Base-by-base conservation (phyloP, 1,284 basidiomycete species). In the Trametes sp. region DNA sequence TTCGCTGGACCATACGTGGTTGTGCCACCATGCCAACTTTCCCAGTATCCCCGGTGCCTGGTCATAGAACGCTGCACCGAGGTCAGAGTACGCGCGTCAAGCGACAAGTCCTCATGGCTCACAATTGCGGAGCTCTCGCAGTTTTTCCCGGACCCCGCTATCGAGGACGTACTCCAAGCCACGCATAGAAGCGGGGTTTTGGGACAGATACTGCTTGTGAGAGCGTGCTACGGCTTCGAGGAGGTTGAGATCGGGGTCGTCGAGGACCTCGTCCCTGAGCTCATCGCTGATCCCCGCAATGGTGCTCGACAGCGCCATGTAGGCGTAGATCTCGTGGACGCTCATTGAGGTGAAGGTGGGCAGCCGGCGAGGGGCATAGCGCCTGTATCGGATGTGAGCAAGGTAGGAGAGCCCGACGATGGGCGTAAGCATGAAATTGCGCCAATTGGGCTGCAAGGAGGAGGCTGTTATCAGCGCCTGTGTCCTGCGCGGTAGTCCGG, bases 1-100 rank as follows among this genome's bases (percentile, higher is more conserved):
- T 26, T 51, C 24, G 46, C 26, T 23, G n/a, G 35, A 21, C 56
- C 56, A 57, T 6, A 57, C 33, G 36, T 57, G 46, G 36, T 57
- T 51, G 38, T 50, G 33, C 35, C 55, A 50, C 45, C 55, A 57
- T 35, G 19, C 4, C 3, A 57, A 24, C 26, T 48, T 56, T 10
- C 33, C 31, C 29, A 13, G 14, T 21, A 29, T 4, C 24, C 33
- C 26, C 8, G 29, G 23, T 10, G 28, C 16, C n/a, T 14, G 21
- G 31, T 1, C 44, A 26, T 56, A 35, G n/a, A 11, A 5, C 9
- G n/a, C n/a, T 23, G 11, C n/a, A n/a, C n/a, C 19, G 9, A 52
- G 3, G 19, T 2, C 19, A 21, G n/a, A n/a, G 11, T 24, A 8
- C 9, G 42, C 21, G 10, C 2, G 42, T 45, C 11, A n/a, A 3